These are phyloP conservation scores for Nannochloropsis oceanica DNA, from an alignment of 108 stramenopile species.

Conservation along the genomic window DNA sequence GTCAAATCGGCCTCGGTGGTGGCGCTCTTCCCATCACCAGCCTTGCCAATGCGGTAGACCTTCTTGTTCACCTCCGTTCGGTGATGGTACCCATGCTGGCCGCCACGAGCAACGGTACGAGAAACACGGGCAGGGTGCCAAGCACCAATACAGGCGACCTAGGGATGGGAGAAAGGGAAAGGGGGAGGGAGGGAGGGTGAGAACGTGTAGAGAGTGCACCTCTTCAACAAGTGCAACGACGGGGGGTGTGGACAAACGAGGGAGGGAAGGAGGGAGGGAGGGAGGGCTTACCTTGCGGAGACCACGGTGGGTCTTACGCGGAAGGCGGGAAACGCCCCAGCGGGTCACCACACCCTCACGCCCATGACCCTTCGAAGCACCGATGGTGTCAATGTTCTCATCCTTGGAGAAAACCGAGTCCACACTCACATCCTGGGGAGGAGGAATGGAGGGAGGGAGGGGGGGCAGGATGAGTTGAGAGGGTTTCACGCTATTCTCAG, in stretches of 20 bases:
- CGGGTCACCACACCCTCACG: constrained; percentile 95
- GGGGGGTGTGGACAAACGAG: not conserved
- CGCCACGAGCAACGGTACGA: constrained; percentile 89
- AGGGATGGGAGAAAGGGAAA: not conserved
- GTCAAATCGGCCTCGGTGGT: constrained; percentile 91
- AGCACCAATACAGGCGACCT: constrained; percentile 92
- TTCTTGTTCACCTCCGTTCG: constrained; percentile 99
- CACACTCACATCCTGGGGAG: too few relatives aligned
- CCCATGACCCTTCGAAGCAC: constrained; percentile 95
- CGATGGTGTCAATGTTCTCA: constrained; percentile 87
- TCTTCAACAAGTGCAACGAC: not conserved
- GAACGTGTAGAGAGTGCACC: not conserved
- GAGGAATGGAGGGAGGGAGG: too few relatives aligned
- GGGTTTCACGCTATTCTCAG: too few relatives aligned
- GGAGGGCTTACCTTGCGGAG: constrained; percentile 77
- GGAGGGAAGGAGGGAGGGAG: too few relatives aligned
- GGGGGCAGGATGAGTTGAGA: too few relatives aligned
- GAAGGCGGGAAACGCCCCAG: constrained; percentile 98
- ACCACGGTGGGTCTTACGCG: constrained; percentile 99
- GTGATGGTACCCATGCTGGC: constrained; percentile 99
- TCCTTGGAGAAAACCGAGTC: not conserved
- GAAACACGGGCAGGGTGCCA: constrained; percentile 99
- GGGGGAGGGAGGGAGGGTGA: not conserved
- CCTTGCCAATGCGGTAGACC: constrained; percentile 97
- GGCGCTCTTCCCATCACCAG: constrained; percentile 74